These are phyloP conservation scores for Diaporthe vexans DNA, from an alignment of 2,329 filamentous ascomycete species.

Conservation along the genomic window DNA sequence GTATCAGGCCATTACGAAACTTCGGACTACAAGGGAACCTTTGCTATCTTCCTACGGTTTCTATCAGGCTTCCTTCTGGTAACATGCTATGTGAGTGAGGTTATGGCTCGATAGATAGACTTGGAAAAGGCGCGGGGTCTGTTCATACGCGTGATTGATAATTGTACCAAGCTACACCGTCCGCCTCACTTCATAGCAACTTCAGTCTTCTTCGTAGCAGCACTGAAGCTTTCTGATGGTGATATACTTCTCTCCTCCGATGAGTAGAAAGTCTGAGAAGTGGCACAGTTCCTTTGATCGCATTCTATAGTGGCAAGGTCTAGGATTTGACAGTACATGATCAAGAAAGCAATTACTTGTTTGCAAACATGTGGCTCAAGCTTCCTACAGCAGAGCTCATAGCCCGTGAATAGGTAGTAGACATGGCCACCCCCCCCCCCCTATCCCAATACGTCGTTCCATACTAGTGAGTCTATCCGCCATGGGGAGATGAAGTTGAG, in stretches of 20 bases:
- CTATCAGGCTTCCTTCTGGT: not conserved
- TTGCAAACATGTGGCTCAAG: too few relatives aligned
- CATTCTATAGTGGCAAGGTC: too few relatives aligned
- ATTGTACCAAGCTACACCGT: not conserved
- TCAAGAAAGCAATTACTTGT: too few relatives aligned
- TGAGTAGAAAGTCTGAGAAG: not conserved
- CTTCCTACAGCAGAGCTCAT: too few relatives aligned
- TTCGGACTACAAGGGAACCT: not conserved
- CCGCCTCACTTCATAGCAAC: not conserved
- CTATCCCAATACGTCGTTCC: not conserved
- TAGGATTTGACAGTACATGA: not conserved
- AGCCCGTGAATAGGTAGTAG: too few relatives aligned
- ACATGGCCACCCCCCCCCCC: not conserved
- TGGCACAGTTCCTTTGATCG: not conserved
- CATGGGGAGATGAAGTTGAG: not conserved
- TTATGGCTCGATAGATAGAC: not conserved
- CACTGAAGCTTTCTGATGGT: not conserved
- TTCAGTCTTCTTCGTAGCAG: not conserved
- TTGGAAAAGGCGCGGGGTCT: not conserved
- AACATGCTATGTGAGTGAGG: not conserved
- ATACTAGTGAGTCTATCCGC: not conserved
- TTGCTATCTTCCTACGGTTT: not conserved
- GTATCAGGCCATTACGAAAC: not conserved
- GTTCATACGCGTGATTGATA: not conserved
- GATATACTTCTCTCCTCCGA: too few relatives aligned